Conservation (phyloP, 139 green algal species). For the Penium margaritaceum region DNA sequence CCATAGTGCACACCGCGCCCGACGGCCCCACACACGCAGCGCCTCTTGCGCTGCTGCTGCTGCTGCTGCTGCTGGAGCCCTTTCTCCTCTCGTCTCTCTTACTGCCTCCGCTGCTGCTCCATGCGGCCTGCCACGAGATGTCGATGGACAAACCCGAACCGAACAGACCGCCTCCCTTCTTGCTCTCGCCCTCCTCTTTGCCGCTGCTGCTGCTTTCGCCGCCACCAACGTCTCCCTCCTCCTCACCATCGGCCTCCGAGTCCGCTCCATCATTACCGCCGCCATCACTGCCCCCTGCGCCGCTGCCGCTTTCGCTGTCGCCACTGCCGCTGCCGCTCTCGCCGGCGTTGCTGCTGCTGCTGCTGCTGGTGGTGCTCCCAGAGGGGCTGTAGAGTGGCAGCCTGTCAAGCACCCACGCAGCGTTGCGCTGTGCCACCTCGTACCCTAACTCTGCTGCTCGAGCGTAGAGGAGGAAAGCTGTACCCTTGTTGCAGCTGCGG, state of each 20-base stretch:
- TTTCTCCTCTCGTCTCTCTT: too few species aligned
- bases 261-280: background rate
- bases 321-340: background rate
- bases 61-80: too few species aligned
- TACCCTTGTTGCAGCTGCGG: background rate
- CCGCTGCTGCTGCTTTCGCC: too few species aligned
- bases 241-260: too few species aligned
- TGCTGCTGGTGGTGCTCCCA: background rate
- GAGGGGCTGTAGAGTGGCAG: background rate
- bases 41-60: too few species aligned
- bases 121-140: too few species aligned
- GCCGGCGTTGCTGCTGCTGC: background rate
- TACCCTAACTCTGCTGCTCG: slow-evolving; percentile 72
- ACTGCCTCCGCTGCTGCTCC: too few species aligned
- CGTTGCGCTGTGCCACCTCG: slow-evolving; percentile 83
- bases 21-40: too few species aligned
- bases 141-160: too few species aligned
- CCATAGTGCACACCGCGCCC: slow-evolving; percentile 24
- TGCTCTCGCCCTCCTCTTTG: too few species aligned
- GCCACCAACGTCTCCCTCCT: background rate
- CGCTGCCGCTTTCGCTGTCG: background rate
- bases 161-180: too few species aligned
- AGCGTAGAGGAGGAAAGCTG: slow-evolving; percentile 68
- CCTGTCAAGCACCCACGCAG: slow-evolving; percentile 77
- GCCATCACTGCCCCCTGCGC: background rate